Percentiles rank a stretch among this genome's conserved stretches.
These are phyloP conservation scores for Hygrophila difformis DNA, from an alignment of 257 asterid species.

Conservation along the genomic window DNA sequence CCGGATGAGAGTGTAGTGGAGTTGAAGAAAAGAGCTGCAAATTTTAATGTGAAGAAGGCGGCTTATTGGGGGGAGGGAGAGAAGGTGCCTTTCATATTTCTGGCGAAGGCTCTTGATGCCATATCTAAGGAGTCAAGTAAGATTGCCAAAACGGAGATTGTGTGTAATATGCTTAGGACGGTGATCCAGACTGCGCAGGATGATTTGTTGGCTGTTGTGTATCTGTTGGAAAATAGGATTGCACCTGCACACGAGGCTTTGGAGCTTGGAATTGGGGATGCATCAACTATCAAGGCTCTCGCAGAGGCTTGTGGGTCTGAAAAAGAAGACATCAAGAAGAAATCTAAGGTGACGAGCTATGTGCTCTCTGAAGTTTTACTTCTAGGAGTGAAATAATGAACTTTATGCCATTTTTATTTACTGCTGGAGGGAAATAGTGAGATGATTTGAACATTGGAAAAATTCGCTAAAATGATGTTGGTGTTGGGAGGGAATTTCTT, in stretches of 20 bases:
- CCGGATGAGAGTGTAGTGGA: constrained; percentile 64
- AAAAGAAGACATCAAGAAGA: constrained; percentile 68
- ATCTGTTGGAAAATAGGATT: constrained; percentile 64
- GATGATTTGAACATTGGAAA: too few relatives aligned
- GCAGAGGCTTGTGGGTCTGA: constrained; percentile 90
- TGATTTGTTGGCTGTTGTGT: constrained; percentile 69
- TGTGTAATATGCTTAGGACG: constrained; percentile 83
- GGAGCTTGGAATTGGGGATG: constrained; percentile 94
- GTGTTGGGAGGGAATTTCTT: too few relatives aligned
- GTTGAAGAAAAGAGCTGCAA: constrained; percentile 58
- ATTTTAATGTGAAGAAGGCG: constrained; percentile 61
- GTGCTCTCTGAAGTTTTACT: constrained; percentile 4
- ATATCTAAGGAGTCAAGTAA: constrained; percentile 70
- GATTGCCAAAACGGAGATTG: constrained; percentile 74
- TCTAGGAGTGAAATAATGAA: too few relatives aligned
- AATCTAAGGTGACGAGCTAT: constrained; percentile 46
- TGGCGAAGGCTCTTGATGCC: constrained; percentile 77
- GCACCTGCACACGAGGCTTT: constrained; percentile 86
- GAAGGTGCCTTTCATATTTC: constrained; percentile 86
- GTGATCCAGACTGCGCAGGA: constrained; percentile 75
- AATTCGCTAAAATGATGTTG: too few relatives aligned
- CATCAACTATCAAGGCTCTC: constrained; percentile 76
- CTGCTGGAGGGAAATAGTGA: too few relatives aligned
- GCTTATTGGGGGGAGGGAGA: constrained; percentile 76
- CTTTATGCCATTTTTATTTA: too few relatives aligned